Evolutionary conservation across 306 rosid species (phyloP), one percentile per base, ranked within the genome.

Genomic region (Canavalia gladiata): DNA sequence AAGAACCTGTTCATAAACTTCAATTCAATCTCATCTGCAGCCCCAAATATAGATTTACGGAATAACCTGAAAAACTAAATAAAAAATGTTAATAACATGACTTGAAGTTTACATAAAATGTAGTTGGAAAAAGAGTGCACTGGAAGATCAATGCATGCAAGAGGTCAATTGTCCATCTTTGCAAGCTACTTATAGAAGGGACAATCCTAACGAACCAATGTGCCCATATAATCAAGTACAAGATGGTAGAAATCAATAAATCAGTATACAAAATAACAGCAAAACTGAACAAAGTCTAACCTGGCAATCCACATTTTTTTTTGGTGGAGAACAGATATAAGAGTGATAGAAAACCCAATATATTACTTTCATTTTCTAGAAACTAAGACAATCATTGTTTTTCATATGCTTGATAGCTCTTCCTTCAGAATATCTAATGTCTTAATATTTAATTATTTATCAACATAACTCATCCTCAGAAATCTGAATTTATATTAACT

Each of bases 1-100:
- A 68, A 85, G 71, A 86, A 96, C 99, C 97, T 96, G 94, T 96
- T 83, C 98, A 96, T 83, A 85, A 96, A 96, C 88, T 89, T 96
- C 90, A 96, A 78, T 82, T 96, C 99, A 83, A 93, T 82, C 90
- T 90, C 98, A 49, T 96, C 99, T 57, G 99, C 99, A 0, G 78
- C 92, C 77, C 98, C 99, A 85, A 93, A 96, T 86, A 96, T 91
- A 63, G 83, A 91, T 84, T 92, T 96, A 45, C 97, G 98, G 78
- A 96, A 96, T 80, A 96, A 70, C 90, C 99, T 96, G 91, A 76
- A 86, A 74, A 46, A 81, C 86, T 74, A 50, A 74, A 62, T 33
- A 74, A 71, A 18, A 80, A 68, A 66, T 52, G 73, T 56, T 54
- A 55, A 67, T 45, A 47, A 37, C 31, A 74, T 56, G 67, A 72